Base-by-base conservation (phyloP, 2,329 filamentous ascomycete species). In the Sarocladium brachiariae region DNA sequence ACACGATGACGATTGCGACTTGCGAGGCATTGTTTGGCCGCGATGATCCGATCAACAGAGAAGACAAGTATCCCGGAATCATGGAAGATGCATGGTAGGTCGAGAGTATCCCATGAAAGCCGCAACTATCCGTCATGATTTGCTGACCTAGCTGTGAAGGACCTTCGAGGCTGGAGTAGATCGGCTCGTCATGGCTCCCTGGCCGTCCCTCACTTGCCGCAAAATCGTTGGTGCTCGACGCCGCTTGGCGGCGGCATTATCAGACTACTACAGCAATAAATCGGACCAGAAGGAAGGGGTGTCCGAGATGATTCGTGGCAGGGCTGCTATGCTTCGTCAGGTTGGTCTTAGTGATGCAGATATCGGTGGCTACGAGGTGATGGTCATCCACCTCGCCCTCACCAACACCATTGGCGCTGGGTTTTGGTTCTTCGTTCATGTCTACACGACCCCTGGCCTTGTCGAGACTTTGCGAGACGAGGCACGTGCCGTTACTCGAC, bases 11-110 rank as follows among this genome's bases (percentile, higher is more conserved):
- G 8, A 52, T 64, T 14, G 68, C 71, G 1, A 69, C 69, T 0
- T 61, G 61, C 16, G 55, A 61, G 16, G 65, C 67, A 1, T 55
- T 78, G 27, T 74, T 67, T 45, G 74, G 74, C 2, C 62, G 66
- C 0, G 55, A 70, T 8, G 75, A 75, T 49, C 70, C 73, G 1
- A 47, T 33, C 5, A 23, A 47, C 43, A 47, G 16, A 23, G 19
- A n/a, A 13, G 43, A 47, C 24, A 47, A 47, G 27, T 47, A 47
- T 18, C 31, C 0, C 60, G 73, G 38, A 61, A 58, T 74, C 3
- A 50, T 70, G 2, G 58, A 71, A 7, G 62, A 63, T n/a, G 63
- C 74, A n/a, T 67, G 64, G 69, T 68, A 58, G 47, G 58, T 54
- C 6, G 39, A 43, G 13, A 13, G 13, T 30, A n/a, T n/a, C n/a